phyloP scores from a whole-genome alignment of 2,329 filamentous ascomycete genomes.

The Colletotrichum magnum region DNA sequence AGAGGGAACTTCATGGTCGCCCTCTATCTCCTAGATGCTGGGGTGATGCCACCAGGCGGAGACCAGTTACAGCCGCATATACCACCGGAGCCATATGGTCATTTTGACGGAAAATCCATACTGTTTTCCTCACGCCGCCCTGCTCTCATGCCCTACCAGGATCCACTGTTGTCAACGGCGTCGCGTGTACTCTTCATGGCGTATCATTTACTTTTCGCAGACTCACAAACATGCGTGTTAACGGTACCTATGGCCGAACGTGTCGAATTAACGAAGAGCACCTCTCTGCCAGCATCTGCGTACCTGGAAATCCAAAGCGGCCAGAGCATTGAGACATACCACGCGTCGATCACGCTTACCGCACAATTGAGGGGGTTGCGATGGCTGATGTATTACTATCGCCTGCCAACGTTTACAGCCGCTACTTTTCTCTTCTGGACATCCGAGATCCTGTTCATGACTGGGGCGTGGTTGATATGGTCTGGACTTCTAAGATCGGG shows the following conservation, averaged over 20 bases:
- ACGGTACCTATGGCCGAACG: constrained; percentile 80
- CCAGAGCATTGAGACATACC: constrained; percentile 82
- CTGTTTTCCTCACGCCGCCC: constrained; percentile 79
- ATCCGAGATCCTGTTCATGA: constrained; percentile 78
- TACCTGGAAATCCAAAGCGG: constrained; percentile 78
- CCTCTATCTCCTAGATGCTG: constrained; percentile 74
- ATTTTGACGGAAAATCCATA: constrained; percentile 57
- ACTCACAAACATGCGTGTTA: constrained; percentile 74
- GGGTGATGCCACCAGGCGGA: constrained; percentile 45
- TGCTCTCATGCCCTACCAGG: constrained; percentile 84
- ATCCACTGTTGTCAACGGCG: constrained; percentile 75
- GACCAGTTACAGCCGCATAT: constrained; percentile 38
- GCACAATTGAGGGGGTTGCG: constrained; percentile 83
- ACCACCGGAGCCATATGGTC: constrained; percentile 47
- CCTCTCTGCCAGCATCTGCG: constrained; percentile 60
- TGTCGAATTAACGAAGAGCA: constrained; percentile 69
- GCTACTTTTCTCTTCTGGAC: constrained; percentile 84
- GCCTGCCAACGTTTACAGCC: constrained; percentile 76
- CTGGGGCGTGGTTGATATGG: constrained; percentile 74
- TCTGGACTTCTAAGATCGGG: constrained; percentile 40
- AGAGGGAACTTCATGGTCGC: constrained; percentile 97
- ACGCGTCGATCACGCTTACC: constrained; percentile 75
- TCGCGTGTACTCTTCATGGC: constrained; percentile 75
- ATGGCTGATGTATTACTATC: constrained; percentile 90
- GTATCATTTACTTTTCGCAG: constrained; percentile 77